Base-by-base conservation (phyloP, 257 asterid species). In the Solanum ahanhuiri region DNA sequence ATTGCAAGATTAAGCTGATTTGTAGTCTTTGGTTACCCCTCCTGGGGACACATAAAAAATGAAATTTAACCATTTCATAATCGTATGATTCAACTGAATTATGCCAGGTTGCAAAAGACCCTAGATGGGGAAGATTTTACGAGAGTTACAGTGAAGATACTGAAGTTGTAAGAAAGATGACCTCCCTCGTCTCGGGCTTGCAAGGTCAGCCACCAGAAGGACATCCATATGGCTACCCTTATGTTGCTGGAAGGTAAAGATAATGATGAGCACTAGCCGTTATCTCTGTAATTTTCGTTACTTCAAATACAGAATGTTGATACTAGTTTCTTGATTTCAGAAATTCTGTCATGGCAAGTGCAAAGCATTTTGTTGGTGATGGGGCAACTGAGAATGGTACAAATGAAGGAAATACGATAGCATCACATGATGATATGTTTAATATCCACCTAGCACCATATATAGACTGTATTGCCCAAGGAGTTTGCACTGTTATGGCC, bases 41-140 rank as follows among this genome's bases (percentile, higher is more conserved):
- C 43, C 3, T n/a, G 33, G 4, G 77, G n/a, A 18, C 41, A 69
- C 41, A 33, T 7, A 41, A 2, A 23, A 43, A 15, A n/a, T 43
- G 20, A 51, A 10, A 39, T 48, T 84, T 77, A 12, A 28, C 39
- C 79, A 57, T 2, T 83, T 12, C 30, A 4, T 10, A 31, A 17
- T 23, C 9, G 20, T 63, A 60, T 86, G 35, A 45, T 83, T 34
- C 83, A 67, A 71, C n/a, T 35, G 60, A 67, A 72, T 87, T 39
- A 51, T 87, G 90, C 72, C 89, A 96, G 99, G 98, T 96, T 34
- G 90, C 91, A 81, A 94, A 92, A 89, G 99, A 96, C 81, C 98
- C 99, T 54, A 93, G 99, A 91, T 96, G 99, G 99, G 99, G 99
- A 91, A 93, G 99, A 91, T 88, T 90, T 91, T 96, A 95, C 43